These are phyloP conservation scores for Beta vulgaris DNA, from an alignment of 148 eudicot genomes.

Conservation along the genomic window DNA sequence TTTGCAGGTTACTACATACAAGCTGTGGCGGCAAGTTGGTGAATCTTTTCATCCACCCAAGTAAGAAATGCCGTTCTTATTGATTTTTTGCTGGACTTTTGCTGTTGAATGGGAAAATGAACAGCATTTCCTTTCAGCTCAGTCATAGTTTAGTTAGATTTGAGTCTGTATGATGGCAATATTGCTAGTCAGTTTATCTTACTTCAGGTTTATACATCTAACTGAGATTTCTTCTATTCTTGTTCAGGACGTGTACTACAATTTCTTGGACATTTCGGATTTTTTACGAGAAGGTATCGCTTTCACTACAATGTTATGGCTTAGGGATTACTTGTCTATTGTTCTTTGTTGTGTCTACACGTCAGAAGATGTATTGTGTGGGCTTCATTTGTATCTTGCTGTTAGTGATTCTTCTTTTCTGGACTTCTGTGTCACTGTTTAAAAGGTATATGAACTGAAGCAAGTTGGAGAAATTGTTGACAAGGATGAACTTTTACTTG, in stretches of 20 bases:
- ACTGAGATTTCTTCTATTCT: not conserved
- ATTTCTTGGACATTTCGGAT: conserved; percentile 96
- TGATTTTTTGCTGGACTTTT: conserved; percentile 4
- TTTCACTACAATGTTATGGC: not conserved
- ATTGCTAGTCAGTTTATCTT: not conserved
- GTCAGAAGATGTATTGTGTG: not conserved
- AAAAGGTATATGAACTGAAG: too few species aligned
- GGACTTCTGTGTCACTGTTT: not conserved
- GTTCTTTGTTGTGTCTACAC: not conserved
- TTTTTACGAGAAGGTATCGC: conserved; percentile 89
- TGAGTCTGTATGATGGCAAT: not conserved
- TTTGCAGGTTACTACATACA: conserved; percentile 69
- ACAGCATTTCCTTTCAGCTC: not conserved
- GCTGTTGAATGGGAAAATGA: not conserved
- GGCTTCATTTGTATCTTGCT: not conserved
- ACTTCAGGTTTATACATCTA: not conserved
- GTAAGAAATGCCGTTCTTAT: conserved; percentile 37
- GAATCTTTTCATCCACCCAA: conserved; percentile 88
- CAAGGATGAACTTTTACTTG: not conserved
- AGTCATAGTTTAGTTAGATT: not conserved
- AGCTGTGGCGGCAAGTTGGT: conserved; percentile 94
- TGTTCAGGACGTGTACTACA: conserved; percentile 95
- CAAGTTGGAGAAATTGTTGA: not conserved
- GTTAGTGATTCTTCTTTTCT: not conserved
- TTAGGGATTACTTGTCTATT: not conserved